Evolutionary conservation across 192 early-diverging fungal species (phyloP), one percentile per base, ranked within the genome.

Genomic region (Allomyces macrogynus): DNA sequence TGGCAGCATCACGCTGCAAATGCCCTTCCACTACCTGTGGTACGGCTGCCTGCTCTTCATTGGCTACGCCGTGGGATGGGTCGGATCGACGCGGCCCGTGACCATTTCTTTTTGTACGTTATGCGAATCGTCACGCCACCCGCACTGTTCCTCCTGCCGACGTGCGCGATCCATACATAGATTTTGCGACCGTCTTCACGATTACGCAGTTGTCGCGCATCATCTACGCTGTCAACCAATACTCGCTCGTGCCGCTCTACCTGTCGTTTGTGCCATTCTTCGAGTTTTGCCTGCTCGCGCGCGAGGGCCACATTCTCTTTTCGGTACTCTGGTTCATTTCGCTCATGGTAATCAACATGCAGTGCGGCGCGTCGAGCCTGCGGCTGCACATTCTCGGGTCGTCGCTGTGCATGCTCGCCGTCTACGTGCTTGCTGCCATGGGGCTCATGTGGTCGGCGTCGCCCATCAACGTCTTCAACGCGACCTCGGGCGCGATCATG

Each of bases 191-290:
- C 18, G 44, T 60, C 44, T 72, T 60, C 14, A 8, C 32, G 11
- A 66, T 63, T 5, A 43, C 62, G 25, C 64, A 71, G 62, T 14
- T 73, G 5, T 49, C 65, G 16, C 64, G 69, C 3, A 49, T 75
- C 23, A 40, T 65, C 23, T 23, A 49, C 42, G 43, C 42, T 24
- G 43, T 42, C 24, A 63, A 72, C 49, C 61, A 61, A 20, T 24
- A 61, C 23, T 65, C 72, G 1, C 61, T 78, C 60, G 66, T 72
- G 22, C 74, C 73, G 1, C 42, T 77, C 10, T 77, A 75, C 60
- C 67, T 78, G 3, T 68, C 71, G 9, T 76, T 76, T 61, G 63
- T 78, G 43, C 77, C 77, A 23, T 78, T 67, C 62, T 23, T 70
- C 65, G 27, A 43, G 61, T 61, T 49, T 63, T 23, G 57, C 67